Evolutionary conservation across 2,329 filamentous ascomycete species (phyloP), one percentile per base, ranked within the genome.

Genomic region (Cladosporium sp.): DNA sequence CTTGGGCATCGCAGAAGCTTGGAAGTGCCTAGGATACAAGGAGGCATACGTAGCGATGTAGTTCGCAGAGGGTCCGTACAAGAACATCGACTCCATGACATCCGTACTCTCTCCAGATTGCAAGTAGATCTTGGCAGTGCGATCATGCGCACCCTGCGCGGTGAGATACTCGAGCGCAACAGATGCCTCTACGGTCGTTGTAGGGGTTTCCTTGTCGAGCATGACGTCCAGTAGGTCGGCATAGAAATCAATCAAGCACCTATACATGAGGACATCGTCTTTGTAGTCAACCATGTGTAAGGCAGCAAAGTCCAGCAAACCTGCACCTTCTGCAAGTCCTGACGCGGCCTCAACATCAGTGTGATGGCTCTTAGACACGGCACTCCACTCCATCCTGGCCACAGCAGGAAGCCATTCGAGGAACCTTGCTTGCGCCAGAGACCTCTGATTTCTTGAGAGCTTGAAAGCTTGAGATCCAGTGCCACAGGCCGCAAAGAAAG

Each of bases 361-460:
- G 36, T 84, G 76, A 67, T 87, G 85, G 6, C 84, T 80, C 12
- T 77, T 78, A 6, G 82, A 79, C 32, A 88, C 79, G 1, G 81
- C 77, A 58, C 80, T 78, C 85, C 86, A 88, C 70, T 87, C 83
- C 69, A 88, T 74, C 2, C 75, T 76, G 4, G 82, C 85, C 8
- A 84, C 80, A 65, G 81, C 82, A 2, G 84, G 81, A 47, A 89
- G 74, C 76, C 87, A 85, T 26, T 86, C 84, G 75, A 89, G 78
- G 58, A 90, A 70, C 60, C 87, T 81, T 24, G 85, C 86, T 74
- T 89, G 87, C 1, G 87, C 84, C 41, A 89, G 79, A 0, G 87
- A 87, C 69, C 81, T 86, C 65, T 86, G 80, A 62, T 80, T 80
- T 70, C 83, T 84, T 69, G 78, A 81, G 18, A 85, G 72, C 59